A percentile compares a stretch with the other conserved stretches of the same genome.
These are phyloP conservation scores for Thymus mandschuricus DNA, from an alignment of 257 asterid genomes.

Conservation along the genomic window DNA sequence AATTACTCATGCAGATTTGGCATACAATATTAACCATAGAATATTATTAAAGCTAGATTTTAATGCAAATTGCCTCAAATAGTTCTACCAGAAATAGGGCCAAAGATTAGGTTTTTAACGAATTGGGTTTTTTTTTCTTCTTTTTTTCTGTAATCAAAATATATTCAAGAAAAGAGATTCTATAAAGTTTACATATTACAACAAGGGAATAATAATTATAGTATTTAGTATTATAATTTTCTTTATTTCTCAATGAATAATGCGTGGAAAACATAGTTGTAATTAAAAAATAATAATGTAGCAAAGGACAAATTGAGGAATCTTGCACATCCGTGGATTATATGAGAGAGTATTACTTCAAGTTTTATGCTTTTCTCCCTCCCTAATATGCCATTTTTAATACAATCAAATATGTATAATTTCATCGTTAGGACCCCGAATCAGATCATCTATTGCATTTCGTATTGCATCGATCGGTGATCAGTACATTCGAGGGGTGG, in stretches of 20 bases:
- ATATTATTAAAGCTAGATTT: background rate
- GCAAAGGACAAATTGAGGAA: constrained; percentile 46
- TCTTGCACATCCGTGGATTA: constrained; percentile 44
- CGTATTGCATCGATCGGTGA: too few relatives aligned
- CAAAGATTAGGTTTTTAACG: background rate
- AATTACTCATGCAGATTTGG: constrained; percentile 9
- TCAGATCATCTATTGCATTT: too few relatives aligned
- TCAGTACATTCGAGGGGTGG: too few relatives aligned
- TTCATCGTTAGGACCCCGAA: background rate
- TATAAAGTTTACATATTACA: too few relatives aligned
- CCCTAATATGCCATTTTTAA: background rate
- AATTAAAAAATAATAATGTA: constrained; percentile 5
- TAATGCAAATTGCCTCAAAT: background rate
- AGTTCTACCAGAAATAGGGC: background rate
- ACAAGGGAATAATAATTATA: background rate
- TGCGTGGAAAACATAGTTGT: background rate
- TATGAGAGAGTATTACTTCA: constrained; percentile 41
- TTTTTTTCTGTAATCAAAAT: too few relatives aligned
- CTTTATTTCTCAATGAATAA: background rate
- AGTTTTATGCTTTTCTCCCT: background rate
- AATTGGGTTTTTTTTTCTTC: too few relatives aligned
- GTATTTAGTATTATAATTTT: background rate
- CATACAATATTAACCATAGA: too few relatives aligned
- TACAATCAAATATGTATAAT: background rate
- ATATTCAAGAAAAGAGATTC: too few relatives aligned